Conservation (phyloP, 331 rosid genomes). For the Malus hybrid region DNA sequence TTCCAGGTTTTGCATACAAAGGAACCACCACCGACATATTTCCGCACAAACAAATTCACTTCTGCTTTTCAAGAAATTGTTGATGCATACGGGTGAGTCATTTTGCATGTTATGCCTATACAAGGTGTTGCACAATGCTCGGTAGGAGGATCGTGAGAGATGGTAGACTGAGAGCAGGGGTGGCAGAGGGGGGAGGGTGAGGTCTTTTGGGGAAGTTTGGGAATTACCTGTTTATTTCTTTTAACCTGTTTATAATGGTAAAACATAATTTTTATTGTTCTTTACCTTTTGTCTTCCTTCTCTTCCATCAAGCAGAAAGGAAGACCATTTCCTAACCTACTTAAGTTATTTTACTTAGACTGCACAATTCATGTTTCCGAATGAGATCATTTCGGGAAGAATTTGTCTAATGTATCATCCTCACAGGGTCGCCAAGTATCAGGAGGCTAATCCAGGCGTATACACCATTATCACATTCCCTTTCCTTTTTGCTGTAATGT, state of each 20-base stretch:
- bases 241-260: not conserved
- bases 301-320: not conserved
- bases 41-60: conserved; percentile 61
- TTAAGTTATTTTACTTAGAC: not conserved
- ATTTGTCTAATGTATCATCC: conserved; percentile 8
- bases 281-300: not conserved
- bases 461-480: conserved; percentile 64
- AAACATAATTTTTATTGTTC: not conserved
- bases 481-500: conserved; percentile 84
- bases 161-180: not conserved
- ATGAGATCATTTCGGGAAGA: not conserved
- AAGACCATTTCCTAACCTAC: not conserved
- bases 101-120: not conserved
- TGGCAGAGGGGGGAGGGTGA: not conserved
- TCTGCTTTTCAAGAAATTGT: conserved; percentile 67
- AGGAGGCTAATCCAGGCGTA: conserved; percentile 68
- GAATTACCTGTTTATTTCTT: not conserved
- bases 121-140: not conserved
- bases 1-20: conserved; percentile 68
- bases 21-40: conserved; percentile 68
- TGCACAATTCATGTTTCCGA: not conserved
- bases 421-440: conserved; percentile 66
- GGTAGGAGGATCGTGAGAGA: not conserved
- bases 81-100: conserved; percentile 77
- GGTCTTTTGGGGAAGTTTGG: not conserved